Base-by-base conservation (phyloP, 768 basidiomycete genomes). In the Psilocybe cubensis region DNA sequence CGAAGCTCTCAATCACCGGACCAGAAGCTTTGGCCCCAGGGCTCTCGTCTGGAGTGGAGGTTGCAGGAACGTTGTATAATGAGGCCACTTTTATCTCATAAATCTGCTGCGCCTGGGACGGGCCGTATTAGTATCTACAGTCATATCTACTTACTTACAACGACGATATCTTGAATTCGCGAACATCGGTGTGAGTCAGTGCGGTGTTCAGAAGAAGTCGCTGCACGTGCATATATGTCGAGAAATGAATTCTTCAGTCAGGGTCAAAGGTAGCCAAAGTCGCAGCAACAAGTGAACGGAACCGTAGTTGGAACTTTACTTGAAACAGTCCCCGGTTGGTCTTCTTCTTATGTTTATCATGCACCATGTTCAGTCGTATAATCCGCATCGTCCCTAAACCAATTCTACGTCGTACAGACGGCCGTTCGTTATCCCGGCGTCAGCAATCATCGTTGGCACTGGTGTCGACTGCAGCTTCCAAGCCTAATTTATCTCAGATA, bases 41-140 rank as follows among this genome's bases (percentile, higher is more conserved):
- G 4, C 73, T 80, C 54, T 76, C 75, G 20, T 59, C 68, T 31
- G 78, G 75, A 17, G 49, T 78, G 3, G 77, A 81, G 47, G 83
- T 92, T 27, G 74, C 89, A 51, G 96, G 96, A 4, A 65, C 68
- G 41, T 40, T 92, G n/a, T 98, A 91, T 79, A 91, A 84, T 67
- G 96, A 98, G 70, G 92, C 94, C 0, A 89, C 94, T 2, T 97
- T 91, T 74, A 92, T 98, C 66, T 96, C 93, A 45, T 78, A 59
- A 50, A 59, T 48, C 45, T 49, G 21, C 56, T 23, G n/a, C 41
- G 40, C 38, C 21, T 48, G 11, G 27, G 49, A 29, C 29, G 25
- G 27, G 28, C 55, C 50, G 29, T 35, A 57, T 57, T 57, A 50
- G 45, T 24, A 41, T 56, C 24, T 42, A 60, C 29, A 42, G 27